A percentile compares a stretch with the other conserved stretches of the same genome.
These are phyloP conservation scores for Maudiozyma pseudohumilis DNA, from an alignment of 805 yeast genomes.

Conservation along the genomic window DNA sequence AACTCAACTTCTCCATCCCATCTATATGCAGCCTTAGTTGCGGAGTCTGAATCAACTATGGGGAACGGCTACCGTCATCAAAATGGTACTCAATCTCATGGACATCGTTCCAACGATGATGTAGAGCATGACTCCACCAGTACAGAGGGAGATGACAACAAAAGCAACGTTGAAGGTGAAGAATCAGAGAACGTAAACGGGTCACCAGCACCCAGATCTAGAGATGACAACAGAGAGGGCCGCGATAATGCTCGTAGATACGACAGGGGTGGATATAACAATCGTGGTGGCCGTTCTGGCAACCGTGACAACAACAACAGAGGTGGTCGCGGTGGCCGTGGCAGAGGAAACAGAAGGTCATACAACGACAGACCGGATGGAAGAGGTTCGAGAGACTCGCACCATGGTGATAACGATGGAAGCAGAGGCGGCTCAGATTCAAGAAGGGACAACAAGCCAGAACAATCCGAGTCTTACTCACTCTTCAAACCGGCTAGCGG, in stretches of 20 bases:
- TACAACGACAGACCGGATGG: slow-evolving; percentile 1
- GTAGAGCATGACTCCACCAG: neutral
- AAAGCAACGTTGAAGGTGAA: neutral
- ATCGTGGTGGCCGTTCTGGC: slow-evolving; percentile 6
- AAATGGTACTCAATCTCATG: neutral
- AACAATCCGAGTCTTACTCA: slow-evolving; percentile 8
- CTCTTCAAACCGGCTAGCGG: slow-evolving; percentile 29
- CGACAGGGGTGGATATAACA: slow-evolving; percentile 7
- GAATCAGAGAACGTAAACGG: slow-evolving; percentile 71
- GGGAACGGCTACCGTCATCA: neutral
- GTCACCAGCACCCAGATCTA: slow-evolving; percentile 35
- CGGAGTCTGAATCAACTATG: neutral
- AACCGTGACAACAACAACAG: slow-evolving; percentile 3
- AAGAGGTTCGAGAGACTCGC: neutral
- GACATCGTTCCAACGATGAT: neutral
- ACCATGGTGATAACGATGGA: neutral
- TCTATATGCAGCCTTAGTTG: neutral
- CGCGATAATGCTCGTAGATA: neutral
- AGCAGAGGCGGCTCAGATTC: slow-evolving; percentile 1
- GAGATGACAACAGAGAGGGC: neutral
- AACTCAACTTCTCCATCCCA: slow-evolving; percentile 2
- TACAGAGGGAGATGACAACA: slow-evolving; percentile 1
- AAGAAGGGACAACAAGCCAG: neutral
- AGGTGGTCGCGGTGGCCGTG: slow-evolving; percentile 5
- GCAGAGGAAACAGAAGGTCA: neutral